phyloP scores from a whole-genome alignment of 768 basidiomycete species.

The Saitozyma sp. region DNA sequence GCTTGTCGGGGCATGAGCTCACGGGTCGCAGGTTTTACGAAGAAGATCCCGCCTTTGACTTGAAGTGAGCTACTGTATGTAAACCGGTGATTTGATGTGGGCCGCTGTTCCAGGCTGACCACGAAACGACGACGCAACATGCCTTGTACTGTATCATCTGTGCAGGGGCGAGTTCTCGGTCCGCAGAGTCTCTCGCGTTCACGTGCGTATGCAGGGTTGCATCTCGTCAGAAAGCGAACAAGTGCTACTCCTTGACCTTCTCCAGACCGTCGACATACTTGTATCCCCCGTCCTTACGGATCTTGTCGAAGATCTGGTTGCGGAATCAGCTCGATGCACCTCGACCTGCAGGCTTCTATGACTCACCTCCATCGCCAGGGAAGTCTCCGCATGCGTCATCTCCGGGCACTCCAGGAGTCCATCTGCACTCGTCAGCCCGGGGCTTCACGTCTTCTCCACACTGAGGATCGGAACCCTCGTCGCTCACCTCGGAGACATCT shows the following conservation, averaged over 20 bases:
- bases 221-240: background rate
- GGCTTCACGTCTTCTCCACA: background rate
- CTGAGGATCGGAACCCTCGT: background rate
- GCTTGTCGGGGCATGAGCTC: background rate
- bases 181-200: no score
- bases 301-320: constrained; percentile 36
- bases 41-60: constrained; percentile 33
- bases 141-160: no score
- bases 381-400: constrained; percentile 33
- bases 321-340: background rate
- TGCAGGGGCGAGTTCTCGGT: no score
- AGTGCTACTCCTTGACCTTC: constrained; percentile 17
- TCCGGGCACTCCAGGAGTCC: constrained; percentile 24
- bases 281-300: constrained; percentile 41
- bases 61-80: constrained; percentile 1
- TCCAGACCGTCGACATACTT: constrained; percentile 34
- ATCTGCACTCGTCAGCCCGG: constrained; percentile 6
- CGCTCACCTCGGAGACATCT: constrained; percentile 15
- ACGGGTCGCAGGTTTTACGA: constrained; percentile 16
- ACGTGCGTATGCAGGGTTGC: no score
- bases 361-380: constrained; percentile 41
- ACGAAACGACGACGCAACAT: no score
- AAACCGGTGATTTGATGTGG: no score
- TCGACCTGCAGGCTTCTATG: no score
- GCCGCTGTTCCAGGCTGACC: no score